These are phyloP conservation scores for Ciborinia camelliae DNA, from an alignment of 2,329 filamentous ascomycete species.

Conservation along the genomic window DNA sequence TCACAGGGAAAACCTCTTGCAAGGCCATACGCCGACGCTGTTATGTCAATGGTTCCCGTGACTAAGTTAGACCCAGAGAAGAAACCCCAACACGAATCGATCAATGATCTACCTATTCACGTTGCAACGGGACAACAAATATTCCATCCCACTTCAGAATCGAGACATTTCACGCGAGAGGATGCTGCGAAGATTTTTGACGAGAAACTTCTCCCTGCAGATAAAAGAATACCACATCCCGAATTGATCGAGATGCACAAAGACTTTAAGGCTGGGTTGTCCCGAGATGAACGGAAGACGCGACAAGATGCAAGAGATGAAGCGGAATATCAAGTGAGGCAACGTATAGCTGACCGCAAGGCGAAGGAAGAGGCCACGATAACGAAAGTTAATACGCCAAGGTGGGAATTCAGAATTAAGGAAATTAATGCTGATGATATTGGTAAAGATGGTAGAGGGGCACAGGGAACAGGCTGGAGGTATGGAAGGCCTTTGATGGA, in stretches of 20 bases:
- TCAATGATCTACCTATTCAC: slow-evolving; percentile 65
- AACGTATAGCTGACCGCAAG: slow-evolving; percentile 37
- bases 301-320: slow-evolving; percentile 37
- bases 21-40: slow-evolving; percentile 69
- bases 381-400: slow-evolving; percentile 45
- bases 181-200: slow-evolving; percentile 65
- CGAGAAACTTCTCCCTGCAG: slow-evolving; percentile 55
- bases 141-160: slow-evolving; percentile 63
- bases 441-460: slow-evolving; percentile 51
- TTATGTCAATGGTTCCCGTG: slow-evolving; percentile 76
- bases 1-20: slow-evolving; percentile 72
- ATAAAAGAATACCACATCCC: slow-evolving; percentile 59
- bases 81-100: slow-evolving; percentile 54
- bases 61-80: slow-evolving; percentile 56
- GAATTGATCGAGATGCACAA: slow-evolving; percentile 57
- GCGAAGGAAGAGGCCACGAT: slow-evolving; percentile 43
- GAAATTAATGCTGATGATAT: slow-evolving; percentile 55
- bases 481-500: slow-evolving; percentile 63
- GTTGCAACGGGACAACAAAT: slow-evolving; percentile 59
- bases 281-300: slow-evolving; percentile 29
- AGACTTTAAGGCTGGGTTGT: slow-evolving; percentile 43
- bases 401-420: slow-evolving; percentile 63
- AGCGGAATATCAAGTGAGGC: slow-evolving; percentile 45
- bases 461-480: slow-evolving; percentile 54
- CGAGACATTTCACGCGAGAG: slow-evolving; percentile 58